Percentiles rank a stretch among this genome's conserved stretches.
phyloP scores from a whole-genome alignment of 306 rosid genomes.

The Pueraria montana region DNA sequence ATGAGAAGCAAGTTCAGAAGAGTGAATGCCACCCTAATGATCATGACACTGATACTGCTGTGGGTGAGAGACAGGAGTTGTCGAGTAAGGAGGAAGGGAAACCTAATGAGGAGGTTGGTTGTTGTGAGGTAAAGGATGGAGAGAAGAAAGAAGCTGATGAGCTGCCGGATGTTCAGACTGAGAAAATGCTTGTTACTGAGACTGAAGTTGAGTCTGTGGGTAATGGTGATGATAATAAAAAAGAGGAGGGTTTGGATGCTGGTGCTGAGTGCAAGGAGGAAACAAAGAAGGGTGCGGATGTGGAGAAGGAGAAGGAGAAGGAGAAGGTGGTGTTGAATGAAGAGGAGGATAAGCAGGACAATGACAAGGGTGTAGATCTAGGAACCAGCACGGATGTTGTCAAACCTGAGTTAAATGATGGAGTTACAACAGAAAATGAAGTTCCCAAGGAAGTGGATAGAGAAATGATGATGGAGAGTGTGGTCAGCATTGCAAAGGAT shows the following conservation, averaged over 20 bases:
- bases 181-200: conserved; percentile 37
- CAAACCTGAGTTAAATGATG: conserved; percentile 55
- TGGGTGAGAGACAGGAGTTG: conserved; percentile 46
- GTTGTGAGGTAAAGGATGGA: conserved; percentile 44
- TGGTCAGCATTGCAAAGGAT: conserved; percentile 69
- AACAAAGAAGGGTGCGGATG: conserved; percentile 40
- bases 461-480: conserved; percentile 47
- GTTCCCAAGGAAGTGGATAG: conserved; percentile 48
- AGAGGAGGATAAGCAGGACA: conserved; percentile 44
- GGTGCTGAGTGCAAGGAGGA: conserved; percentile 51
- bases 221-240: conserved; percentile 41
- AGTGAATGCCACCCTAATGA: conserved; percentile 40
- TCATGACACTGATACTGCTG: conserved; percentile 41
- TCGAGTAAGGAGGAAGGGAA: conserved; percentile 46
- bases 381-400: conserved; percentile 55
- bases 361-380: conserved; percentile 58
- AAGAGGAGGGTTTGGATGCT: conserved; percentile 45
- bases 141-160: conserved; percentile 50
- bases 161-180: conserved; percentile 45
- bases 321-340: conserved; percentile 48
- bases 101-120: conserved; percentile 33
- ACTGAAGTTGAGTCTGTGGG: conserved; percentile 35
- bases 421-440: conserved; percentile 56
- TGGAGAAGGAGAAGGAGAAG: conserved; percentile 44
- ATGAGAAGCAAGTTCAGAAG: conserved; percentile 49